Evolutionary conservation across 192 early-diverging fungal species (phyloP), one percentile per base, ranked within the genome.

Genomic region (Backusella tarrabulga): DNA sequence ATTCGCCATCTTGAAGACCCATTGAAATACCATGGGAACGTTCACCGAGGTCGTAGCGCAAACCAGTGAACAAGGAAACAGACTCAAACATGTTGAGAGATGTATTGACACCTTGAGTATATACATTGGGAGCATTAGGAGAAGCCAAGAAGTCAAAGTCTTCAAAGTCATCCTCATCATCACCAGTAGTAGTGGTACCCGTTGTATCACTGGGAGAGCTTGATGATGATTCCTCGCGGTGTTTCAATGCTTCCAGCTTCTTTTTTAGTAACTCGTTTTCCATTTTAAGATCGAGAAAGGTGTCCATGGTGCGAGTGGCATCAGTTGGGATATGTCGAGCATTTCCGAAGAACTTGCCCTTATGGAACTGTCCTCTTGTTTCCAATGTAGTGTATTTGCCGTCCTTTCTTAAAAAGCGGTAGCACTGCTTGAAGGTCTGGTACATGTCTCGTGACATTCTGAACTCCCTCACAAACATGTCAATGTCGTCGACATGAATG

Each of bases 261-360:
- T 75, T 74, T 54, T 76, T 70, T 6, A 83, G 75, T 34, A 77
- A 35, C 66, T 83, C 81, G 42, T 83, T 83, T 42, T 83, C 81
- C 78, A 83, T 67, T 68, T 83, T 83, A n/a, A 83, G 72, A 67
- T 83, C 81, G 7, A 83, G 60, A 26, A 83, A 76, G 0, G 75
- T 50, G 56, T 83, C 79, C 54, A 83, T 72, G 7, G 76, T 50
- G 17, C 41, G 35, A 32, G 79, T 67, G 26, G 79, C 52, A 21
- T 76, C 54, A 11, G 73, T 76, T 11, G 81, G 81, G n/a, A 80
- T 71, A 4, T 67, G 41, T 67, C 74, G 74, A n/a, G 79, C 81
- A 35, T 38, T 66, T 34, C 79, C 79, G 70, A 83, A 83, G 32
- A 83, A 83, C 8, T 74, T 80, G 4, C 44, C 44, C 34, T 75